Percentiles rank a stretch among this genome's conserved stretches.
phyloP scores from a whole-genome alignment of 805 yeast genomes.

The Candida palmyrensis region DNA sequence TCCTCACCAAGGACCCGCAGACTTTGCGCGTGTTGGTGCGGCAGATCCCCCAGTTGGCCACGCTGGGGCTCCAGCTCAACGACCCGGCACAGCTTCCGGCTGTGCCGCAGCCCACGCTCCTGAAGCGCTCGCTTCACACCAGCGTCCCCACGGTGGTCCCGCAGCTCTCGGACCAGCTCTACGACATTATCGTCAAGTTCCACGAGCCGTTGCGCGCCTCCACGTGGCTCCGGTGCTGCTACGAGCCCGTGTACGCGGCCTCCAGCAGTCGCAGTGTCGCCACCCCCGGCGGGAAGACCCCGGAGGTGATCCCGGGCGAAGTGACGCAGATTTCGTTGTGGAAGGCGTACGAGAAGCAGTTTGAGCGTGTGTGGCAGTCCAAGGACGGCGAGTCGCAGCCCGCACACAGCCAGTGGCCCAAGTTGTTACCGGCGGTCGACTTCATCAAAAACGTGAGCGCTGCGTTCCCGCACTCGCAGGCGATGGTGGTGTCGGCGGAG shows the following conservation, averaged over 20 bases:
- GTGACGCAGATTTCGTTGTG: conserved; percentile 94
- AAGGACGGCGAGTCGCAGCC: conserved; percentile 8
- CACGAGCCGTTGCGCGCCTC: conserved; percentile 90
- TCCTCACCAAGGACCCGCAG: conserved; percentile 48
- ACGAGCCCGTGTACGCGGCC: conserved; percentile 55
- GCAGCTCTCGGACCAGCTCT: conserved; percentile 47
- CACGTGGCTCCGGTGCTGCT: conserved; percentile 89
- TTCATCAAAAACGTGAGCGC: conserved; percentile 90
- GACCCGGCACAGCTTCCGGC: conserved; percentile 23
- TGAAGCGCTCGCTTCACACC: conserved; percentile 44
- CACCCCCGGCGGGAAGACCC: conserved; percentile 10
- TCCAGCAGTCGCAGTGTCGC: conserved; percentile 7
- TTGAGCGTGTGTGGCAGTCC: conserved; percentile 55
- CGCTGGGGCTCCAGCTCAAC: conserved; percentile 29
- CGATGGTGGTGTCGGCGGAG: conserved; percentile 78
- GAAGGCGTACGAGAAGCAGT: conserved; percentile 90
- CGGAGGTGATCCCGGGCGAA: conserved; percentile 52
- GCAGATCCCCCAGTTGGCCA: conserved; percentile 56
- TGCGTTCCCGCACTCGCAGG: conserved; percentile 84
- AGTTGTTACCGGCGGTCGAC: conserved; percentile 87
- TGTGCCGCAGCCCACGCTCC: conserved; percentile 28
- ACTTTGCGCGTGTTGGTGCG: conserved; percentile 50
- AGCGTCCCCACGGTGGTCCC: conserved; percentile 65
- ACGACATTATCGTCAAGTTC: conserved; percentile 55
- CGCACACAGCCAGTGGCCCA: conserved; percentile 21